Evolutionary conservation across 495 filamentous ascomycete species (phyloP).

Genomic region (Aspergillus saccharolyticus): DNA sequence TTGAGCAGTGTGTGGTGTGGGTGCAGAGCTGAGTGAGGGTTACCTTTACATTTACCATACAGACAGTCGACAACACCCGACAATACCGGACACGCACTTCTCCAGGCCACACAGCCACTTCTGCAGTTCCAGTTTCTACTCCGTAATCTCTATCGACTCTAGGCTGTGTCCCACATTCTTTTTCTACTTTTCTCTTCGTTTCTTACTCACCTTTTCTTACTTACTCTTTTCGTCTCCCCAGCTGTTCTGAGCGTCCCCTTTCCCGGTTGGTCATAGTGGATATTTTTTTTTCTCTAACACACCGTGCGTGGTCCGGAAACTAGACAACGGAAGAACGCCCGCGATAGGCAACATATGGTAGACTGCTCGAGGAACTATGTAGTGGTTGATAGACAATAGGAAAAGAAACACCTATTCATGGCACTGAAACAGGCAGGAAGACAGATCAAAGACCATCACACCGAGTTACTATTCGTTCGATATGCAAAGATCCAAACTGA

Average conservation of each 20-base stretch:
- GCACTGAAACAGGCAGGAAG: neutral
- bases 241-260: neutral
- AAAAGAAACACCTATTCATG: neutral
- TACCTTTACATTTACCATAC: conserved; percentile 1
- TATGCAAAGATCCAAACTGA: conserved; percentile 8
- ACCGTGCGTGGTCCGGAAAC: conserved; percentile 15
- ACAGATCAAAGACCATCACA: neutral
- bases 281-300: conserved; percentile 13
- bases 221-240: neutral
- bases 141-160: conserved; percentile 20
- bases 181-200: conserved; percentile 13
- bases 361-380: neutral
- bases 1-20: too few species aligned
- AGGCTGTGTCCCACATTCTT: conserved; percentile 16
- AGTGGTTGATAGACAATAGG: neutral
- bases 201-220: neutral
- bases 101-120: conserved; percentile 22
- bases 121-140: conserved; percentile 22
- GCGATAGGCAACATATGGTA: conserved; percentile 9
- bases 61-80: conserved; percentile 3
- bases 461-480: neutral
- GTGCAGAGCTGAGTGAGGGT: too few species aligned
- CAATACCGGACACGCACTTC: conserved; percentile 23
- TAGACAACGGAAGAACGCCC: conserved; percentile 14
- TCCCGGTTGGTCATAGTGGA: conserved; percentile 12